Percentiles rank a stretch among this genome's conserved stretches.
Evolutionary conservation across 73 alveolate genomes (phyloP).

Genomic region (Paramecium sonneborni): DNA sequence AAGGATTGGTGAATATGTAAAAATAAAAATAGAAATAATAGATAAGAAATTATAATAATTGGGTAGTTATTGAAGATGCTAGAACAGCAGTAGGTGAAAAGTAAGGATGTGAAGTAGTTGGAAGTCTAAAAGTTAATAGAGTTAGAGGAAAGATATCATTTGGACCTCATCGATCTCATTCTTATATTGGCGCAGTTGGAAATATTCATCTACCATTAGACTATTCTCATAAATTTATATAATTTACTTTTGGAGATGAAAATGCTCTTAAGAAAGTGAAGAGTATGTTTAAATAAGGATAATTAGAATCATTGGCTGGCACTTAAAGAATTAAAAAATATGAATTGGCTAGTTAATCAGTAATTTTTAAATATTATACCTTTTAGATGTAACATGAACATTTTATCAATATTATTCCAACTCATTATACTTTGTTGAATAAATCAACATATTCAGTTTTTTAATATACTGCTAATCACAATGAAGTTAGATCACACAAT

Average conservation of each 20-base stretch:
- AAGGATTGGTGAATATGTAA: background rate
- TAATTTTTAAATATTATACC: background rate
- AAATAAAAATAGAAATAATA: background rate
- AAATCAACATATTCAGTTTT: slow-evolving; percentile 71
- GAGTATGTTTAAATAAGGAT: slow-evolving; percentile 74
- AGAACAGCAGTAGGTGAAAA: slow-evolving; percentile 68
- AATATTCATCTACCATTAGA: slow-evolving; percentile 69
- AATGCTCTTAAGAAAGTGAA: slow-evolving; percentile 72
- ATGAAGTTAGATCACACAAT: slow-evolving; percentile 67
- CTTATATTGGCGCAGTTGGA: background rate
- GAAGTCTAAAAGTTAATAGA: slow-evolving; percentile 76
- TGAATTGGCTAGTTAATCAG: background rate
- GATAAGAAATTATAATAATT: background rate
- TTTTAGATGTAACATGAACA: slow-evolving; percentile 75
- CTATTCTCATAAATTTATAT: slow-evolving; percentile 84
- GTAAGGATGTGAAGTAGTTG: slow-evolving; percentile 88
- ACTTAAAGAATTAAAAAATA: slow-evolving; percentile 18
- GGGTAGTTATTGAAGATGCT: slow-evolving; percentile 64
- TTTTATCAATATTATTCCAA: slow-evolving; percentile 91
- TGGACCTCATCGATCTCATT: slow-evolving; percentile 78
- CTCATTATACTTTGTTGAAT: slow-evolving; percentile 76
- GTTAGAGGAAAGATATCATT: slow-evolving; percentile 90
- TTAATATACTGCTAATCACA: slow-evolving; percentile 86
- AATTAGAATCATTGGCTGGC: slow-evolving; percentile 77
- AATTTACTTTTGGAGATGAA: slow-evolving; percentile 86